Evolutionary conservation across 2,329 filamentous ascomycete genomes (phyloP).

Genomic region (Fusarium sp.): DNA sequence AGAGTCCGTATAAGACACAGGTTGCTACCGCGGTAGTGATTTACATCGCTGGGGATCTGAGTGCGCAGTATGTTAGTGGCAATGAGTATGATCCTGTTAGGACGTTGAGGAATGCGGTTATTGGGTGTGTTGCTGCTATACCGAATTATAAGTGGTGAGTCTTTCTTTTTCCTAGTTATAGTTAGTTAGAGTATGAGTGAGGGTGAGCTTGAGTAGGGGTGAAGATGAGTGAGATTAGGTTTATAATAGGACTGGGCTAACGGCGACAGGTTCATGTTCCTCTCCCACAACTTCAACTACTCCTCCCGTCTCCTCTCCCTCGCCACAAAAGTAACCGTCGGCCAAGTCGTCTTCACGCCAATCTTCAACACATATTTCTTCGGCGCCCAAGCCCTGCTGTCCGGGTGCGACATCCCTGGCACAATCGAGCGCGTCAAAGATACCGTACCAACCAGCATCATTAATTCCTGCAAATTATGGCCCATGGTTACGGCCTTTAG

Average conservation of each 20-base stretch:
- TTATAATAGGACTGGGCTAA: too few species aligned
- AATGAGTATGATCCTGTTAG: conserved; percentile 74
- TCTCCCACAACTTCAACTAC: conserved; percentile 87
- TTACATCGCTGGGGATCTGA: conserved; percentile 80
- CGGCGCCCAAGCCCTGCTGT: conserved; percentile 78
- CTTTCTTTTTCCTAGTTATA: not conserved
- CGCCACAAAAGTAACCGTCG: conserved; percentile 79
- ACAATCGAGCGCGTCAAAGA: conserved; percentile 75
- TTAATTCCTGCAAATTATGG: conserved; percentile 89
- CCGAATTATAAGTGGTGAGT: conserved; percentile 84
- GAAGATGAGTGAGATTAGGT: too few species aligned
- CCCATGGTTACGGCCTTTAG: conserved; percentile 86
- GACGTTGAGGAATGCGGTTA: conserved; percentile 76
- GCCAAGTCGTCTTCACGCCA: conserved; percentile 84
- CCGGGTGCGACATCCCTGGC: conserved; percentile 71
- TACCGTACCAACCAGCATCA: conserved; percentile 79
- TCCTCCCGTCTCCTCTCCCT: conserved; percentile 76
- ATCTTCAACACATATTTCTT: conserved; percentile 88
- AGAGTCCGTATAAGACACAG: conserved; percentile 82
- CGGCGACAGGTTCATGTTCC: conserved; percentile 86
- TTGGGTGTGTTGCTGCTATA: conserved; percentile 78
- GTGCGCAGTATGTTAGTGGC: conserved; percentile 75
- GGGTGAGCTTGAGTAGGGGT: too few species aligned
- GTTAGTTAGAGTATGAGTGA: not conserved
- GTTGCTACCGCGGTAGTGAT: conserved; percentile 79